A percentile compares a stretch with the other conserved stretches of the same genome.
Evolutionary conservation across 208 protist genomes (phyloP).

Genomic region (Leptomonas pyrrhocoris): DNA sequence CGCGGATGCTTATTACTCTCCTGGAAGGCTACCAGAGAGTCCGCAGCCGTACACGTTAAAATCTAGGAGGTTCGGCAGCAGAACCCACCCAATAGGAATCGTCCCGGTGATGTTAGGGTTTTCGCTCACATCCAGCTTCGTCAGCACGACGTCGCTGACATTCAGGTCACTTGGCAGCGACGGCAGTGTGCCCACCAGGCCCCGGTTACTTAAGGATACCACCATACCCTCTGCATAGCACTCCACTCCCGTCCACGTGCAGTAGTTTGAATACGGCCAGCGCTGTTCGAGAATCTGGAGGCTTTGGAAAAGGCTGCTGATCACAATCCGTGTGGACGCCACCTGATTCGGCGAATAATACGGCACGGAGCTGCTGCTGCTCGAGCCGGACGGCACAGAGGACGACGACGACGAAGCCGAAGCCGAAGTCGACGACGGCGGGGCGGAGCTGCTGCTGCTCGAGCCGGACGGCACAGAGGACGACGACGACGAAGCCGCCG

Average conservation of each 20-base stretch:
- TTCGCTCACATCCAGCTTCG: background rate
- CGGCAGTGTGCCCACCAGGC: constrained; percentile 1
- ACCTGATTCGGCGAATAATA: background rate
- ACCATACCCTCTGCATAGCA: background rate
- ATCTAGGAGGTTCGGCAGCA: background rate
- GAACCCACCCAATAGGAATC: background rate
- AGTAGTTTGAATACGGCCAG: constrained; percentile 7
- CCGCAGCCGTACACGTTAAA: constrained; percentile 8
- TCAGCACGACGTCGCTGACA: background rate
- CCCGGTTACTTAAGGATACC: background rate
- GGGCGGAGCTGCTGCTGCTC: constrained; percentile 8
- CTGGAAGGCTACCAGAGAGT: background rate
- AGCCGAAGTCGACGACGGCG: too few relatives aligned
- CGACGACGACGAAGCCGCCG: constrained; percentile 4
- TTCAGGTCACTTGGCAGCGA: background rate
- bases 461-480: background rate
- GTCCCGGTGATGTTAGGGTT: constrained; percentile 2
- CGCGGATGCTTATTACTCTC: background rate
- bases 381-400: background rate
- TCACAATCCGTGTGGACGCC: background rate
- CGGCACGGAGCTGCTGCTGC: constrained; percentile 6
- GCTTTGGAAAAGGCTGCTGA: background rate
- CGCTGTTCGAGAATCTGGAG: background rate
- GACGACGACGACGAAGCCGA: background rate
- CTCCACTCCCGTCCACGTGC: background rate